A percentile compares a stretch with the other conserved stretches of the same genome.
phyloP scores from a whole-genome alignment of 257 asterid species.

The Lycium ferocissimum region DNA sequence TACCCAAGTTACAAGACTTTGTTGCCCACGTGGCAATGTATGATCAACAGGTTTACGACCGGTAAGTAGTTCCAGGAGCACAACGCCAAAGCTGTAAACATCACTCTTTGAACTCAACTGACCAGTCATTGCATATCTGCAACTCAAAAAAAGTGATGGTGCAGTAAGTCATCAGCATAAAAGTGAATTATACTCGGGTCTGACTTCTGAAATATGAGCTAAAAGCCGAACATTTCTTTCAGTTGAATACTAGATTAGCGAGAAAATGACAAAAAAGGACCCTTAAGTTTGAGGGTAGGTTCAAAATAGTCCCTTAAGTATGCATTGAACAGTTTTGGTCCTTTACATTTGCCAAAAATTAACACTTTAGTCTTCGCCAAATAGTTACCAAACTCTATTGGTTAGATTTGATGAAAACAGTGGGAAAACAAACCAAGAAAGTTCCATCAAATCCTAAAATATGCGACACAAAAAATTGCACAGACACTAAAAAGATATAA shows the following conservation, averaged over 20 bases:
- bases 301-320: too few relatives aligned
- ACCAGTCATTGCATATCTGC: slow-evolving; percentile 92
- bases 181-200: neutral
- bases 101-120: slow-evolving; percentile 88
- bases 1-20: slow-evolving; percentile 92
- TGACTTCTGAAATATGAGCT: slow-evolving; percentile 1
- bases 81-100: slow-evolving; percentile 89
- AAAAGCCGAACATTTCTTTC: neutral
- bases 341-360: too few relatives aligned
- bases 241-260: neutral
- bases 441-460: too few relatives aligned
- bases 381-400: too few relatives aligned
- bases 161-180: neutral
- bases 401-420: too few relatives aligned
- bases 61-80: slow-evolving; percentile 84
- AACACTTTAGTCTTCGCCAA: too few relatives aligned
- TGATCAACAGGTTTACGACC: slow-evolving; percentile 91
- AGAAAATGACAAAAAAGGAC: too few relatives aligned
- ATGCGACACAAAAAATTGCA: too few relatives aligned
- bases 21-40: slow-evolving; percentile 91
- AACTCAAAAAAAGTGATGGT: slow-evolving; percentile 34
- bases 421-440: too few relatives aligned
- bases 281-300: too few relatives aligned
- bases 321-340: too few relatives aligned
- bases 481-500: too few relatives aligned